Percentiles rank a stretch among this genome's conserved stretches.
phyloP scores from a whole-genome alignment of 2,329 filamentous ascomycete species.

The Talaromyces piceae region DNA sequence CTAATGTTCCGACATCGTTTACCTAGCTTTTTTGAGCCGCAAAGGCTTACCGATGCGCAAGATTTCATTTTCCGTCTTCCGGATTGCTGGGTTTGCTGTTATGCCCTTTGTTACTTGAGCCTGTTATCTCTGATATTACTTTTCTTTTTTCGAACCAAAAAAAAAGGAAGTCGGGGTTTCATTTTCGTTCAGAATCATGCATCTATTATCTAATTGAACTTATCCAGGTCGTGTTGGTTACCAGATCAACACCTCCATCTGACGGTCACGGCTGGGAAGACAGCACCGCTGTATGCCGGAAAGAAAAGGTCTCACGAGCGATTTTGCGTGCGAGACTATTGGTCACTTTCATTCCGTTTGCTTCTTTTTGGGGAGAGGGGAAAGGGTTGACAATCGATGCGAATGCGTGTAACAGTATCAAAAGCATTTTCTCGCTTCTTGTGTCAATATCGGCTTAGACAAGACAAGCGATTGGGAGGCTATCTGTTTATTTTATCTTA shows the following conservation, averaged over 20 bases:
- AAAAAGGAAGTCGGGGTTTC: too few species aligned
- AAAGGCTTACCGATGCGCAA: background rate
- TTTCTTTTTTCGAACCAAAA: background rate
- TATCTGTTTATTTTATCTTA: constrained; percentile 16
- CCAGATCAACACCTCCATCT: background rate
- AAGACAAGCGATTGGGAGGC: constrained; percentile 11
- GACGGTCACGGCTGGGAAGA: background rate
- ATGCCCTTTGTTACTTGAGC: background rate
- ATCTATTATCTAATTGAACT: background rate
- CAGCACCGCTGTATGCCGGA: background rate
- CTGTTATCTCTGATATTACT: background rate
- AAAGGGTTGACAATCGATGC: background rate
- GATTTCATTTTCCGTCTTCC: background rate
- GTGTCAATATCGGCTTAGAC: constrained; percentile 7
- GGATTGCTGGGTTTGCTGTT: background rate
- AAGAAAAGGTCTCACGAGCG: background rate
- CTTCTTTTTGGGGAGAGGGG: too few species aligned
- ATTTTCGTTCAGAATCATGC: too few species aligned
- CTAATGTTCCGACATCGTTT: background rate
- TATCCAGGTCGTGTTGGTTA: background rate
- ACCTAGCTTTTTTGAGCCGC: background rate
- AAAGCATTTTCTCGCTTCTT: constrained; percentile 4
- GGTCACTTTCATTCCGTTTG: background rate
- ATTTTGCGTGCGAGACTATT: background rate
- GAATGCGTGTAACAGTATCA: constrained; percentile 3